A percentile compares a stretch with the other conserved stretches of the same genome.
These are phyloP conservation scores for Globisporangium solare DNA, from an alignment of 352 stramenopile genomes.

Conservation along the genomic window DNA sequence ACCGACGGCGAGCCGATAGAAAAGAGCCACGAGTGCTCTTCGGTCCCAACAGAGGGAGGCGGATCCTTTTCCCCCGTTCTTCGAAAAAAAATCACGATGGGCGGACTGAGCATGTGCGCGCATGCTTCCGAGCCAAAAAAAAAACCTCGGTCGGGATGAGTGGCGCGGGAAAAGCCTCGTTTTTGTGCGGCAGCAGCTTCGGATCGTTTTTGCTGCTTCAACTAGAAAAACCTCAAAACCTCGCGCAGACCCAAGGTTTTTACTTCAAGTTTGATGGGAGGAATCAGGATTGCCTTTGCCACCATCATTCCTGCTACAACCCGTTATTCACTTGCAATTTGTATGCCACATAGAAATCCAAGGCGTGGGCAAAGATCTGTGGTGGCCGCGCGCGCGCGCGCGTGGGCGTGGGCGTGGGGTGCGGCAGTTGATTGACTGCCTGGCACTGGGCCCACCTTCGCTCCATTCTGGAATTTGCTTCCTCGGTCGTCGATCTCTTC, in stretches of 20 bases:
- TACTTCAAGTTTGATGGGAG: background rate
- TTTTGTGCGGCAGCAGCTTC: background rate
- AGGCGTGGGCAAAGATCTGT: slow-evolving; percentile 14
- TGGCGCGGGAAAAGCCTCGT: slow-evolving; percentile 1
- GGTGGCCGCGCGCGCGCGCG: background rate
- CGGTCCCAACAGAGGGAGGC: background rate
- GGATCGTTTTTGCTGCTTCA: slow-evolving; percentile 6
- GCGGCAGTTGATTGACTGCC: slow-evolving; percentile 23
- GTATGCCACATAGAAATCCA: slow-evolving; percentile 22
- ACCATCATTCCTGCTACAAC: background rate
- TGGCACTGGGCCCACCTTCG: too few species aligned
- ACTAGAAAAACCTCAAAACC: slow-evolving; percentile 10
- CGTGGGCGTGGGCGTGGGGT: too few species aligned
- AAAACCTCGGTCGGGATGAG: slow-evolving; percentile 7
- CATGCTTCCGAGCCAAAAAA: background rate
- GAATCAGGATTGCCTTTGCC: slow-evolving; percentile 10
- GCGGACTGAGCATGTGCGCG: background rate
- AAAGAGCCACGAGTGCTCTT: background rate
- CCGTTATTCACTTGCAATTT: slow-evolving; percentile 11
- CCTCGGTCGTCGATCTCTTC: slow-evolving; percentile 15
- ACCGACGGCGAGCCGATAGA: background rate
- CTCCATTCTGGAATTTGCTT: slow-evolving; percentile 70
- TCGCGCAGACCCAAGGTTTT: slow-evolving; percentile 1
- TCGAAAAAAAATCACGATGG: background rate
- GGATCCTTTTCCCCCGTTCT: background rate